Evolutionary conservation across 1,139 yeast genomes (phyloP).

Genomic region (Suhomyces terraborum): DNA sequence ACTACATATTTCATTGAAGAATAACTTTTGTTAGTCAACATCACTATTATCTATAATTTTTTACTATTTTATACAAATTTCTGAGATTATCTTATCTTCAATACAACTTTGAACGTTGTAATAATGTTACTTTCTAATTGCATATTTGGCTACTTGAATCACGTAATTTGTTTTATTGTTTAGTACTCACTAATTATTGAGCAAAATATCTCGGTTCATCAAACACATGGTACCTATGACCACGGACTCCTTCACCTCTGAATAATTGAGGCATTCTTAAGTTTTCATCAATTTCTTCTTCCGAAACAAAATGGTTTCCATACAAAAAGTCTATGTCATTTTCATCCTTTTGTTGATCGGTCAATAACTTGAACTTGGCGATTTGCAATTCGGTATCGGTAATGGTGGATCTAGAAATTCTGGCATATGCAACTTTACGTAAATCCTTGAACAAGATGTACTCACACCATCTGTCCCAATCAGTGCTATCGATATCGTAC

Average conservation of each 20-base stretch:
- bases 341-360: conserved; percentile 40
- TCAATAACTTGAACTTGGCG: conserved; percentile 78
- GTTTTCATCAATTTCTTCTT: conserved; percentile 57
- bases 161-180: neutral
- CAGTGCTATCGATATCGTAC: conserved; percentile 90
- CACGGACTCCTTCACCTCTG: conserved; percentile 92
- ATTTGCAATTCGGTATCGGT: conserved; percentile 97
- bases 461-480: conserved; percentile 99
- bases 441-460: conserved; percentile 86
- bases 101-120: too few relatives aligned
- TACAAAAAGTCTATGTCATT: conserved; percentile 49
- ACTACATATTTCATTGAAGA: too few relatives aligned
- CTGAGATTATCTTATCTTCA: too few relatives aligned
- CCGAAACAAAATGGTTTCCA: conserved; percentile 57
- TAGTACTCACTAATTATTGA: conserved; percentile 19
- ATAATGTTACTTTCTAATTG: neutral
- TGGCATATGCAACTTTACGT: conserved; percentile 89
- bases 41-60: too few relatives aligned
- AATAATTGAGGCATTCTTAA: conserved; percentile 81
- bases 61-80: too few relatives aligned
- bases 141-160: neutral
- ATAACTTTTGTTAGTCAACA: too few relatives aligned
- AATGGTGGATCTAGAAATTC: conserved; percentile 89
- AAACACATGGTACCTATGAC: conserved; percentile 91
- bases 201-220: conserved; percentile 83